phyloP scores from a whole-genome alignment of 164 flowering plant species.

The Paratinospora sagittata region DNA sequence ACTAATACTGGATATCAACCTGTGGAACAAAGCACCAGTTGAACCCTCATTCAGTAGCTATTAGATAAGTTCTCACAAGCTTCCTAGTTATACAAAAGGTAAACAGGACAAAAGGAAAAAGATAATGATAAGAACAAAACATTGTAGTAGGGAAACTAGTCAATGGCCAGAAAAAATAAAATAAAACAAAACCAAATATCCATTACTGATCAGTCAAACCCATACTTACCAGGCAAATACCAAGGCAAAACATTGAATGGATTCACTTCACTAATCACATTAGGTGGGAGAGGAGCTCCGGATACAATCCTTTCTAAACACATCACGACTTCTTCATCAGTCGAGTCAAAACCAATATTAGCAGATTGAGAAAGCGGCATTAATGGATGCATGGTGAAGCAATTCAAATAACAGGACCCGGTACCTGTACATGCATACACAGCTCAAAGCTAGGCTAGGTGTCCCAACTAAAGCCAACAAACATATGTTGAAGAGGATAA shows the following conservation, averaged over 20 bases:
- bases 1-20: not conserved
- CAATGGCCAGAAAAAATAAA: not conserved
- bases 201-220: not conserved
- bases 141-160: not conserved
- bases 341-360: constrained; percentile 21
- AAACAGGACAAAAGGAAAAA: not conserved
- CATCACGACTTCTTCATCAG: constrained; percentile 23
- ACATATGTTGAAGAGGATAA: no score
- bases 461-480: not conserved
- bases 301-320: constrained; percentile 12
- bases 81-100: not conserved
- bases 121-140: not conserved
- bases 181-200: not conserved
- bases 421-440: constrained; percentile 5
- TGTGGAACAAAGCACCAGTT: not conserved
- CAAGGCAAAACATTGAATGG: constrained; percentile 30
- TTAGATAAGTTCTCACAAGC: not conserved
- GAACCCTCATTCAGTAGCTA: not conserved
- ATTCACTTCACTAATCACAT: constrained; percentile 32
- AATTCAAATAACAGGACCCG: not conserved
- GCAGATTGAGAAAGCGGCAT: constrained; percentile 14
- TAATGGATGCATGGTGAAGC: constrained; percentile 27
- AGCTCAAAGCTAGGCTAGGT: not conserved
- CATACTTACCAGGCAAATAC: constrained; percentile 37
- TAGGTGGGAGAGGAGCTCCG: constrained; percentile 34